Percentiles rank a stretch among this genome's conserved stretches.
phyloP scores from a whole-genome alignment of 2,329 filamentous ascomycete species.

The Spiromastix sp. region DNA sequence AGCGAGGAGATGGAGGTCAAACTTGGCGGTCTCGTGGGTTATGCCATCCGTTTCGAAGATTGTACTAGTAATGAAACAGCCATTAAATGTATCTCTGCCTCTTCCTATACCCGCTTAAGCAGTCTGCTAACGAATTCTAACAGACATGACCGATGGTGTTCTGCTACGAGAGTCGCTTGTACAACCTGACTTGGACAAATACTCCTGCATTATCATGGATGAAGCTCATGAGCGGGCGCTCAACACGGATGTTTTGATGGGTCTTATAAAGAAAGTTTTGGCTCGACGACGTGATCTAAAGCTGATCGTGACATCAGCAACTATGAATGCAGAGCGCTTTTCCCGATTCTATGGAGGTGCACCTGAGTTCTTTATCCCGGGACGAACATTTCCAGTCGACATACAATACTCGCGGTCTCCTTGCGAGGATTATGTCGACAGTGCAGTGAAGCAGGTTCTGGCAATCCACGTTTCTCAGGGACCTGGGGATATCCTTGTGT shows the following conservation, averaged over 20 bases:
- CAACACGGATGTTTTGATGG: conserved; percentile 96
- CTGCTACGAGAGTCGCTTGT: conserved; percentile 85
- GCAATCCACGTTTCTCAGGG: conserved; percentile 95
- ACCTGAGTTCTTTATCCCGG: conserved; percentile 92
- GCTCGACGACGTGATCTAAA: conserved; percentile 84
- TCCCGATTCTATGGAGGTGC: conserved; percentile 93
- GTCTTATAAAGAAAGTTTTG: conserved; percentile 92
- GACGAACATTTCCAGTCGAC: conserved; percentile 92
- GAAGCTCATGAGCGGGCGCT: conserved; percentile 94
- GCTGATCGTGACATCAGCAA: conserved; percentile 93
- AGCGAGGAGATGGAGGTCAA: conserved; percentile 97
- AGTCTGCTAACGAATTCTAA: conserved; percentile 9
- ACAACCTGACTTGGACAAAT: conserved; percentile 85
- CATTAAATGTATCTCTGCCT: conserved; percentile 59
- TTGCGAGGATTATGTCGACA: conserved; percentile 95
- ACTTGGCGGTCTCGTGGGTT: conserved; percentile 79
- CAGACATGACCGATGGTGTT: conserved; percentile 93
- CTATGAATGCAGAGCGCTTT: conserved; percentile 96
- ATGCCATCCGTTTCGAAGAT: conserved; percentile 96
- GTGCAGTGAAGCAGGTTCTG: conserved; percentile 88
- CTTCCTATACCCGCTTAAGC: conserved; percentile 8
- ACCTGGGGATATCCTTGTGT: conserved; percentile 85
- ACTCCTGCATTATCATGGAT: conserved; percentile 99
- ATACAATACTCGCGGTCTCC: conserved; percentile 91
- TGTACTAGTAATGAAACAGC: conserved; percentile 90